These are phyloP conservation scores for Pisolithus tinctorius DNA, from an alignment of 768 basidiomycete species.

Conservation along the genomic window DNA sequence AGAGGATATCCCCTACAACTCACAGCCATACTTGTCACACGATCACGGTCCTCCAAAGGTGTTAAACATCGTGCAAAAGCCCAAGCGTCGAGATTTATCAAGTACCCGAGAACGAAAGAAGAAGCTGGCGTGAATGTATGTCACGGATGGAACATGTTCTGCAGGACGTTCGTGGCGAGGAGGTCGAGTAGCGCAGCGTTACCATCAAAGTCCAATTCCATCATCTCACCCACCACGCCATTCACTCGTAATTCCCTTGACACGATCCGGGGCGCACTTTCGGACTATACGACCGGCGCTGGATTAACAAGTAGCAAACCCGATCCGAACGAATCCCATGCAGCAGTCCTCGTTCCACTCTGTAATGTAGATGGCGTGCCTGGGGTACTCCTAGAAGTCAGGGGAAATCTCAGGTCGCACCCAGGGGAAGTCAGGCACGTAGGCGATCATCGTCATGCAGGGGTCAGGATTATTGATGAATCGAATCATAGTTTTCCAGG, in stretches of 20 bases:
- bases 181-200: no score
- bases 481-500: constrained; percentile 60
- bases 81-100: no score
- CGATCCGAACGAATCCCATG: constrained; percentile 35
- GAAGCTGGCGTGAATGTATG: no score
- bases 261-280: constrained; percentile 25
- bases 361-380: constrained; percentile 67
- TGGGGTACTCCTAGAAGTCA: constrained; percentile 65
- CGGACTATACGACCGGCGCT: constrained; percentile 7
- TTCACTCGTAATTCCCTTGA: constrained; percentile 31
- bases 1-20: no score
- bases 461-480: background rate
- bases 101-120: no score
- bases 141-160: no score
- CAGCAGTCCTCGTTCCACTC: constrained; percentile 70
- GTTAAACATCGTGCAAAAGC: no score
- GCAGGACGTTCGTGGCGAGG: no score
- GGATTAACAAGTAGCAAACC: constrained; percentile 9
- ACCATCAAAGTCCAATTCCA: background rate
- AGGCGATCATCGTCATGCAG: background rate
- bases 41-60: no score
- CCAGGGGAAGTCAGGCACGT: constrained; percentile 78
- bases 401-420: constrained; percentile 58
- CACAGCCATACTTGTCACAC: no score
- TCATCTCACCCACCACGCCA: constrained; percentile 29